These are phyloP conservation scores for Eutypella sp. DNA, from an alignment of 2,329 filamentous ascomycete species.

Conservation along the genomic window DNA sequence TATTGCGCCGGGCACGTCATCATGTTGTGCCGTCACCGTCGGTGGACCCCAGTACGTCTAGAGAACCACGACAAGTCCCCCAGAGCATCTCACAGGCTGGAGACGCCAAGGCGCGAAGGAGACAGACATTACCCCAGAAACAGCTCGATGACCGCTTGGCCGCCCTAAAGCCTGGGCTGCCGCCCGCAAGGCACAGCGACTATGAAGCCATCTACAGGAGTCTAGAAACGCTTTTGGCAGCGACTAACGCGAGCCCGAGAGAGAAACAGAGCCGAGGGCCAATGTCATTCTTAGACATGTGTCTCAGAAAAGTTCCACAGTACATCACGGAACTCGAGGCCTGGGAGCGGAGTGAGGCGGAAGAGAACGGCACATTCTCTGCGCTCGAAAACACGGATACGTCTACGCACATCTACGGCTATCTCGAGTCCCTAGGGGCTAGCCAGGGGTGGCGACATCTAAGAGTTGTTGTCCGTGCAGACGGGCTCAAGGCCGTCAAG, in stretches of 20 bases:
- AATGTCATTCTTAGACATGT: conserved; percentile 44
- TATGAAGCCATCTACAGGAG: conserved; percentile 41
- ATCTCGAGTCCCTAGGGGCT: conserved; percentile 41
- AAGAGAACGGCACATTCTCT: conserved; percentile 31
- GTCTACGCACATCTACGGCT: conserved; percentile 42
- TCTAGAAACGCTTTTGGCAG: conserved; percentile 38
- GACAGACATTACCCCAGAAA: conserved; percentile 8
- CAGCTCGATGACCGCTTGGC: conserved; percentile 30
- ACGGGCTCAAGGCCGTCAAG: conserved; percentile 39
- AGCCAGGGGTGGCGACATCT: conserved; percentile 42
- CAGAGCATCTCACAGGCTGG: neutral
- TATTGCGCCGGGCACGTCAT: conserved; percentile 24
- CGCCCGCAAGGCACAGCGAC: conserved; percentile 28
- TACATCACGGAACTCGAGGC: conserved; percentile 42
- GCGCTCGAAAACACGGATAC: conserved; percentile 32
- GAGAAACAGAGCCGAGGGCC: conserved; percentile 18
- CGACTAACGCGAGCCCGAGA: conserved; percentile 26
- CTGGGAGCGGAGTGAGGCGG: conserved; percentile 33
- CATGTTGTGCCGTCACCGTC: conserved; percentile 17
- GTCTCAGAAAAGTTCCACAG: conserved; percentile 42
- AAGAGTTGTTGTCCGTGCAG: conserved; percentile 39
- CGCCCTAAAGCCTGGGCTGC: conserved; percentile 26
- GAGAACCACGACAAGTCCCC: neutral
- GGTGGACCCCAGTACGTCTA: neutral
- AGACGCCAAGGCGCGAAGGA: conserved; percentile 5